Percentiles rank a stretch among this genome's conserved stretches.
phyloP scores from a whole-genome alignment of 257 asterid genomes.

The Solanum microdontum region DNA sequence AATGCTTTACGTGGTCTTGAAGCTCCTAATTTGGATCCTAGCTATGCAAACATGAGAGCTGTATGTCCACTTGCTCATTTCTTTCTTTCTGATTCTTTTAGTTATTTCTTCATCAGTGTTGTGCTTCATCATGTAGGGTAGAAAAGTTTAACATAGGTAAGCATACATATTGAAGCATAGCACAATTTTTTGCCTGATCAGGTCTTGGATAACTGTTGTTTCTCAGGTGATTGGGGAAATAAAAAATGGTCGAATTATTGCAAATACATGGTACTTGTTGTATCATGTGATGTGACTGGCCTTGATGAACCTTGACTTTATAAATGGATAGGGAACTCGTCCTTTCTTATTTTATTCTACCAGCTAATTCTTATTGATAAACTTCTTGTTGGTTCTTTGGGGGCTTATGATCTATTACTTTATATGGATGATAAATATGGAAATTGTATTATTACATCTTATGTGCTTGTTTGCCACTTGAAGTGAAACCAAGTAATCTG shows the following conservation, averaged over 20 bases:
- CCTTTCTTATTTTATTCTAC: background rate
- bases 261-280: background rate
- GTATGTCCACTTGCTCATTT: constrained; percentile 35
- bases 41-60: constrained; percentile 57
- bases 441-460: background rate
- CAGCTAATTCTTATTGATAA: background rate
- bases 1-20: constrained; percentile 56
- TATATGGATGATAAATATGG: background rate
- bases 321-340: background rate
- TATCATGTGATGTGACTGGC: background rate
- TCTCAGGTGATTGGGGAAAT: background rate
- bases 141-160: background rate
- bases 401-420: background rate
- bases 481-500: background rate
- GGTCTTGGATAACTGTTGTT: background rate
- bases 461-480: background rate
- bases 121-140: background rate
- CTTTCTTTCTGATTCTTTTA: background rate
- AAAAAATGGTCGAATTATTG: background rate
- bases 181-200: background rate
- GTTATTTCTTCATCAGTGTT: background rate
- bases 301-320: background rate
- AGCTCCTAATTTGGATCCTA: constrained; percentile 70
- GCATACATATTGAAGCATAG: background rate
- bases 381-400: background rate